A percentile compares a stretch with the other conserved stretches of the same genome.
Evolutionary conservation across 495 filamentous ascomycete species (phyloP).

Genomic region (Penicillium steckii): DNA sequence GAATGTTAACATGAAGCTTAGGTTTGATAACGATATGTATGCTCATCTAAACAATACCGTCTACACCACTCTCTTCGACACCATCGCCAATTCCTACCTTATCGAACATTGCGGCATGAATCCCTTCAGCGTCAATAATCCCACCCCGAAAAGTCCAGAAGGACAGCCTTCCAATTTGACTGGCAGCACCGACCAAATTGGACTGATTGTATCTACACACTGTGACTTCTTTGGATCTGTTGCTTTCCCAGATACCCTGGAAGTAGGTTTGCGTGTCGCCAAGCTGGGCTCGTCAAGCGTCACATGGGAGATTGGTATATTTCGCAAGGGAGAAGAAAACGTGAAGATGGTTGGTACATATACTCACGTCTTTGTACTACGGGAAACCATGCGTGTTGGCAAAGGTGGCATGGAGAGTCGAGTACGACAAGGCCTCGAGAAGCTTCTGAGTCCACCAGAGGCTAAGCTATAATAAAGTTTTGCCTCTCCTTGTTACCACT

Average conservation of each 20-base stretch:
- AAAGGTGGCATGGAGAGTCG: conserved; percentile 46
- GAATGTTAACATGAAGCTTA: conserved; percentile 25
- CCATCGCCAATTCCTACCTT: conserved; percentile 86
- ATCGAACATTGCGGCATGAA: conserved; percentile 74
- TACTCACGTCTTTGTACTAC: conserved; percentile 84
- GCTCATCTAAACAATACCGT: conserved; percentile 82
- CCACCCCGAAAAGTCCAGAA: conserved; percentile 14
- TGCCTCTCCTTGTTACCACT: background rate
- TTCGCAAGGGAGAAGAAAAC: conserved; percentile 68
- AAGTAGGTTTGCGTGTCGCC: conserved; percentile 78
- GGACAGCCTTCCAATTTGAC: conserved; percentile 10
- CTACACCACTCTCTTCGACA: conserved; percentile 82
- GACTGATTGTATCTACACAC: conserved; percentile 75
- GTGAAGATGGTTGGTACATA: conserved; percentile 86
- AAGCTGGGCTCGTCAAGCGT: conserved; percentile 84
- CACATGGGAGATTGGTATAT: conserved; percentile 89
- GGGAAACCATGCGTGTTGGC: conserved; percentile 64
- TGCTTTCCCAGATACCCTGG: conserved; percentile 78
- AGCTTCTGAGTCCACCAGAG: conserved; percentile 36
- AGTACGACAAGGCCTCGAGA: conserved; percentile 45
- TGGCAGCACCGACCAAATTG: conserved; percentile 21
- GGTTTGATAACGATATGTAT: conserved; percentile 97
- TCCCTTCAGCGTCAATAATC: conserved; percentile 54
- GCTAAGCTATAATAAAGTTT: conserved; percentile 23
- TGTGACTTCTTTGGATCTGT: conserved; percentile 83